A percentile compares a stretch with the other conserved stretches of the same genome.
phyloP scores from a whole-genome alignment of 2,329 filamentous ascomycete species.

The Xylariomycetidae sp. region DNA sequence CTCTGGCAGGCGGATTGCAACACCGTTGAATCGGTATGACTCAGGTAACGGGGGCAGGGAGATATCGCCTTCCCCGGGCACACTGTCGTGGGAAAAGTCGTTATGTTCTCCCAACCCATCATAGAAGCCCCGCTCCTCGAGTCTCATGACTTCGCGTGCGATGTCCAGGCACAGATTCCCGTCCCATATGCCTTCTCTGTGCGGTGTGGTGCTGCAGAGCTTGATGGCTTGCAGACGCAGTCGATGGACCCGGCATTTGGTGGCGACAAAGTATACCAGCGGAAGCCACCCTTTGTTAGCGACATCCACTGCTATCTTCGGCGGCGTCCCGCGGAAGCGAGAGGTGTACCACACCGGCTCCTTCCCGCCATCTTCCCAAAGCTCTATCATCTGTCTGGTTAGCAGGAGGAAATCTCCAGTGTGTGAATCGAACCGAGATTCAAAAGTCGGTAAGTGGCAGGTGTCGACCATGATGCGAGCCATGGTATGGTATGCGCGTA shows the following conservation, averaged over 20 bases:
- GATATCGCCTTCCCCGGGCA: constrained; percentile 8
- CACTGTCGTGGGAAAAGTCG: constrained; percentile 3
- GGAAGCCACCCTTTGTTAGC: constrained; percentile 39
- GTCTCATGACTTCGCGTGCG: constrained; percentile 7
- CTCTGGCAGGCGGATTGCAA: constrained; percentile 8
- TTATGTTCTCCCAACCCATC: constrained; percentile 4
- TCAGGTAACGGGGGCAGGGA: constrained; percentile 8
- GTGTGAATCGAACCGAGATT: constrained; percentile 30
- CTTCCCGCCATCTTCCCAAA: background rate
- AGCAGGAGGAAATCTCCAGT: constrained; percentile 21
- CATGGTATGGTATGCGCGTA: constrained; percentile 35
- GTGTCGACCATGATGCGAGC: constrained; percentile 35
- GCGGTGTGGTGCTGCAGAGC: constrained; percentile 6
- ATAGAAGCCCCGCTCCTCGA: constrained; percentile 11
- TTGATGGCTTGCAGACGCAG: constrained; percentile 30
- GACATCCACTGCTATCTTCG: constrained; percentile 28
- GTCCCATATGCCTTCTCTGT: constrained; percentile 15
- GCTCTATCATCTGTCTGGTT: constrained; percentile 9
- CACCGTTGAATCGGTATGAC: constrained; percentile 7
- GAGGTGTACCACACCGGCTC: background rate
- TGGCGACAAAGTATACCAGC: constrained; percentile 37
- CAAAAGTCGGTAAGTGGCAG: constrained; percentile 23
- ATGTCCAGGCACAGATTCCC: constrained; percentile 4
- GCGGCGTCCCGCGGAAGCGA: background rate
- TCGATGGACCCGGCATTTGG: constrained; percentile 39